Evolutionary conservation across 192 early-diverging fungal species (phyloP), one percentile per base, ranked within the genome.

Genomic region (Backusella parvicylindrica): DNA sequence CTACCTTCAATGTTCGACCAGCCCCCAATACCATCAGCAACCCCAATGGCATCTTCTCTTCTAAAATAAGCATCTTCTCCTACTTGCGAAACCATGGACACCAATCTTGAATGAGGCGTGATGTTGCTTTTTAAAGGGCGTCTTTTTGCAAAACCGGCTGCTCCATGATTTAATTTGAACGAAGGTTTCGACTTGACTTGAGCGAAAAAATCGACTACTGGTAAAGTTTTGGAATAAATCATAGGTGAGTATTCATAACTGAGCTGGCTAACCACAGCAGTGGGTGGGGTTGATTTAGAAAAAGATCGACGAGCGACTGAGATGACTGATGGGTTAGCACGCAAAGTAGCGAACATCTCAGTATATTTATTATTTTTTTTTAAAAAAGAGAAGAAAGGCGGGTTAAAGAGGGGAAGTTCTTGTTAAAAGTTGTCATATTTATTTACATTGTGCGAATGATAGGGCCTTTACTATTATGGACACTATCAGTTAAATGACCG

Each of bases 61-160:
- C 84, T 77, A 79, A 99, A 99, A 76, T 93, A 99, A 1, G 95
- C 93, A 79, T 99, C 97, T 81, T 99, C 96, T 47, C 97, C 97
- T 33, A 92, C 93, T 50, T 89, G 87, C n/a, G 86, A 70, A 68
- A 18, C n/a, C 16, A 67, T 33, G 28, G 68, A 70, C 12, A 28
- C 53, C 53, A 60, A 28, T 60, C 85, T 91, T 23, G 83, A 83
- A 75, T 92, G 86, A 53, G 87, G 84, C 68, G 77, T 84, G 26
- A 84, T 84, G 18, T 75, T 75, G 3, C 66, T 73, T n/a, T 82
- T 41, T 3, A 73, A 56, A 13, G 79, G 67, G 60, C 76, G 53
- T 16, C 77, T 36, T 73, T 88, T 88, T 15, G 85, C 79, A 70
- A 86, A 84, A 30, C 87, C 87, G 13, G 87, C 81, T 15, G 85